Percentiles rank a stretch among this genome's conserved stretches.
Evolutionary conservation across 106 monocot genomes (phyloP).

Genomic region (Apostasia ramifera): DNA sequence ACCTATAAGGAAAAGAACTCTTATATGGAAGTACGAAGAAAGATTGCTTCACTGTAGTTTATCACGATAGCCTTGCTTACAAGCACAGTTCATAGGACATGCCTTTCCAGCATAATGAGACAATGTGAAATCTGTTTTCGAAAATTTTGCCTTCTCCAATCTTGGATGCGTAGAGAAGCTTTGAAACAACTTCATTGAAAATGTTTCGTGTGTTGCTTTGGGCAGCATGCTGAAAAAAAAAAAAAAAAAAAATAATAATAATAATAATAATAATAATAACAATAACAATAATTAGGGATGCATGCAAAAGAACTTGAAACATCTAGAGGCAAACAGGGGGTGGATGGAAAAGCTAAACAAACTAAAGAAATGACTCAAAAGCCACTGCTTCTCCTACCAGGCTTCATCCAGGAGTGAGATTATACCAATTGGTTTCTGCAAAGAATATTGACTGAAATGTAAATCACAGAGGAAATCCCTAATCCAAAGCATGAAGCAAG

Average conservation of each 20-base stretch:
- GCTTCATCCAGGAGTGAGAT: slow-evolving; percentile 88
- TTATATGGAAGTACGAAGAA: slow-evolving; percentile 5
- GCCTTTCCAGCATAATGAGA: slow-evolving; percentile 96
- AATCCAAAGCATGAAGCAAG: too few species aligned
- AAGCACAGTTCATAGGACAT: slow-evolving; percentile 33
- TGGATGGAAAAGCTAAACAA: background rate
- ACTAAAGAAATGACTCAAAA: too few species aligned
- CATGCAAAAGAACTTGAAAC: background rate
- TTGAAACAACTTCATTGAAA: slow-evolving; percentile 74
- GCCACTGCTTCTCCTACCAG: slow-evolving; percentile 34
- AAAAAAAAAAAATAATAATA: slow-evolving; percentile 13
- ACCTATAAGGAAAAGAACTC: slow-evolving; percentile 40
- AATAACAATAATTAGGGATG: background rate
- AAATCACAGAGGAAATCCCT: background rate
- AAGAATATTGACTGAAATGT: background rate
- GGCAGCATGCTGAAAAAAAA: slow-evolving; percentile 72
- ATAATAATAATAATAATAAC: slow-evolving; percentile 5
- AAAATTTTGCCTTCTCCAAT: slow-evolving; percentile 77
- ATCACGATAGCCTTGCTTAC: slow-evolving; percentile 17
- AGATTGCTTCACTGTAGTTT: background rate
- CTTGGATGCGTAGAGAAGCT: slow-evolving; percentile 52
- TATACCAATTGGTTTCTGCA: slow-evolving; percentile 78
- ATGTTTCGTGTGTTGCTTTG: slow-evolving; percentile 81
- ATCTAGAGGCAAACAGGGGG: background rate
- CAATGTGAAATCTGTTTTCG: slow-evolving; percentile 69